Base-by-base conservation (phyloP, 441 rosid species). In the Jatropha podagrica region DNA sequence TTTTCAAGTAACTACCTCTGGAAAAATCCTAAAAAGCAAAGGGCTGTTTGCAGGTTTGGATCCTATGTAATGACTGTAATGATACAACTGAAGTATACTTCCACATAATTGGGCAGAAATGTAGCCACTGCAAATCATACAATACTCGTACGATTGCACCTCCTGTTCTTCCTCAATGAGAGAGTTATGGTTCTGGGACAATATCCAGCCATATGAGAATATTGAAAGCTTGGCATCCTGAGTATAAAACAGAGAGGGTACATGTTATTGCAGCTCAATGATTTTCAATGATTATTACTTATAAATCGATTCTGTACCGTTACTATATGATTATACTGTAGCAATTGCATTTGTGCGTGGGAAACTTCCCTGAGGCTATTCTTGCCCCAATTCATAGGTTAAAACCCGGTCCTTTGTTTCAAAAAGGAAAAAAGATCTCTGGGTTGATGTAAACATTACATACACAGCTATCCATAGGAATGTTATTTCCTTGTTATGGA, bases 31-130 rank as follows among this genome's bases (percentile, higher is more conserved):
- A 38, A 73, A 61, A 70, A 14, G 38, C 41, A 27, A 18, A 32
- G 37, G 48, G 18, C 42, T 38, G 65, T 75, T 72, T 80, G 82
- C 90, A 95, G 99, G 95, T 95, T 49, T 95, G 99, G 99, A 92
- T 95, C 72, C 88, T 95, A 37, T 95, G 99, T 77, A 95, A 95
- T 23, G 98, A 95, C 87, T 95, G 99, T 85, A 93, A 92, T 1
- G 97, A 93, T 88, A 95, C 95, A 4, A 92, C 99, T 0, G 98
- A 93, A 78, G 97, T 91, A 5, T 82, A 88, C 85, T 95, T 90
- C 84, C 97, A 95, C 81, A 87, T 95, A 76, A 87, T 92, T 0
- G 97, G 99, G 46, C 97, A 95, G 84, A 95, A 92, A 86, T 95
- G 99, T 81, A 77, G 91, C 76, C 98, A 95, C 76, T 93, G 99